Percentiles rank a stretch among this genome's conserved stretches.
phyloP scores from a whole-genome alignment of 495 filamentous ascomycete genomes.

The Neurospora discreta region DNA sequence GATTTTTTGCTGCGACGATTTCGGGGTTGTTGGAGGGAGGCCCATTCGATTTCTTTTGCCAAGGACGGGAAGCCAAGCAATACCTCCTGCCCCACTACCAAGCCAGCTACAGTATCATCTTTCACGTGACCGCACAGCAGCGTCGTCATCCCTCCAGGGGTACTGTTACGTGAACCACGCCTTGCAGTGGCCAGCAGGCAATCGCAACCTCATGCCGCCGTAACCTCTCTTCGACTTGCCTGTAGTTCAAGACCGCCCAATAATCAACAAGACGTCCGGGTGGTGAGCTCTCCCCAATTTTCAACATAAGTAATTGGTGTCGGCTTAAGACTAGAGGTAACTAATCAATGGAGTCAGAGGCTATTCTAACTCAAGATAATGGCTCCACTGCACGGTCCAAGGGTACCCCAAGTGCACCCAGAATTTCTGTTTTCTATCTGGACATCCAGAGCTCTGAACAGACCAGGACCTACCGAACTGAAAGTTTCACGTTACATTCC shows the following conservation, averaged over 20 bases:
- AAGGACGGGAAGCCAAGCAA: neutral
- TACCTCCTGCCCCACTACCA: neutral
- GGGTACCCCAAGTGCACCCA: neutral
- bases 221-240: neutral
- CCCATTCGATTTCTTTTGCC: neutral
- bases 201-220: neutral
- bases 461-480: neutral
- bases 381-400: neutral
- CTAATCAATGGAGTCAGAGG: neutral
- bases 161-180: neutral
- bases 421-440: neutral
- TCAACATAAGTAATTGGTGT: neutral
- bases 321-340: neutral
- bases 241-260: neutral
- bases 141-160: neutral
- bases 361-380: neutral
- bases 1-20: slow-evolving; percentile 3
- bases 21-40: neutral
- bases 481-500: neutral
- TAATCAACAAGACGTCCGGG: neutral
- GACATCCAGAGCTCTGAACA: neutral
- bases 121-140: neutral
- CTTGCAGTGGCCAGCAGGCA: neutral
- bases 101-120: neutral
- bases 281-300: neutral